phyloP scores from a whole-genome alignment of 495 filamentous ascomycete genomes.

The Trichoderma virens region DNA sequence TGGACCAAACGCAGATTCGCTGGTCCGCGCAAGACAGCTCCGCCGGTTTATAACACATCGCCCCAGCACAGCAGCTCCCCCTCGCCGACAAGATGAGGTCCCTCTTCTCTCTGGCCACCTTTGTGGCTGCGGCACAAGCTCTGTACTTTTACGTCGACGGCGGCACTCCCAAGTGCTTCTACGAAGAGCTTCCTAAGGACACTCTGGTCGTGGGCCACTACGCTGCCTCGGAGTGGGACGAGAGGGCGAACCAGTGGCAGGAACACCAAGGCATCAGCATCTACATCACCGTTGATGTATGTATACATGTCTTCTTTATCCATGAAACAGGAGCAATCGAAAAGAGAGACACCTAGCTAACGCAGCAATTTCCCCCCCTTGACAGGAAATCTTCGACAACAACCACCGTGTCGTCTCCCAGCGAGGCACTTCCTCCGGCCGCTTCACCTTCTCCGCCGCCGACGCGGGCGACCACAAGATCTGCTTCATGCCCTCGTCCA shows the following conservation, averaged over 20 bases:
- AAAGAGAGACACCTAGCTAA: background rate
- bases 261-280: conserved; percentile 68
- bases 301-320: conserved; percentile 10
- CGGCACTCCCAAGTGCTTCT: conserved; percentile 80
- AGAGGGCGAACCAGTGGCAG: conserved; percentile 52
- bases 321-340: background rate
- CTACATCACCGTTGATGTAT: conserved; percentile 79
- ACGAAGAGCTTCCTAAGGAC: conserved; percentile 94
- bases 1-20: background rate
- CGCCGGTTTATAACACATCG: background rate
- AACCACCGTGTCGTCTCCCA: conserved; percentile 92
- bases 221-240: conserved; percentile 71
- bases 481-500: conserved; percentile 78
- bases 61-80: background rate
- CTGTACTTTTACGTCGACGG: conserved; percentile 96
- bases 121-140: conserved; percentile 54
- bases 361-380: conserved; percentile 6
- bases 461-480: conserved; percentile 90
- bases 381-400: conserved; percentile 96
- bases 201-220: conserved; percentile 92
- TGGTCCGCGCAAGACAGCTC: background rate
- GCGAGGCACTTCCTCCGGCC: conserved; percentile 64
- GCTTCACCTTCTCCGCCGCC: conserved; percentile 93
- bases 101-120: conserved; percentile 41
- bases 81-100: conserved; percentile 35